These are phyloP conservation scores for Caulochytrium protostelioides DNA, from an alignment of 371 early-diverging fungal genomes.

Conservation along the genomic window DNA sequence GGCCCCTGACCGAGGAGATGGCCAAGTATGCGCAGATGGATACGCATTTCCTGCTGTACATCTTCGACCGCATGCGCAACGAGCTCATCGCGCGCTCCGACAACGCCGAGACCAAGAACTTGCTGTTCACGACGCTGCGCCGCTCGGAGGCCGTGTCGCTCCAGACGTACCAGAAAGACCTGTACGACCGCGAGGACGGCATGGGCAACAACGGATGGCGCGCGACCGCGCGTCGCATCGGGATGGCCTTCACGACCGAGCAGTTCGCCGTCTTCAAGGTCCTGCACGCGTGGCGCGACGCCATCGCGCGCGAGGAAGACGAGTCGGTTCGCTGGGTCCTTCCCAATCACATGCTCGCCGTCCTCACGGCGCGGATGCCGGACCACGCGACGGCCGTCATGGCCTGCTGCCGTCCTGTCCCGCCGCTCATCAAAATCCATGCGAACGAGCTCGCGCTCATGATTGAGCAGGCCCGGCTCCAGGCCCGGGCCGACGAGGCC, in stretches of 20 bases:
- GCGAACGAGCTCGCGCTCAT: slow-evolving; percentile 47
- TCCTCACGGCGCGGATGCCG: slow-evolving; percentile 56
- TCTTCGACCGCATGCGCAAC: slow-evolving; percentile 75
- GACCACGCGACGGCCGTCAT: slow-evolving; percentile 41
- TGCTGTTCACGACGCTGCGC: slow-evolving; percentile 39
- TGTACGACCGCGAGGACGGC: slow-evolving; percentile 53
- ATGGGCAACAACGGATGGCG: slow-evolving; percentile 57
- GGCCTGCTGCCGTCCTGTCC: slow-evolving; percentile 59
- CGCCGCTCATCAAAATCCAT: slow-evolving; percentile 61
- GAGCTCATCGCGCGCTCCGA: slow-evolving; percentile 25
- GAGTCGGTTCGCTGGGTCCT: slow-evolving; percentile 68
- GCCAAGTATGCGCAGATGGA: slow-evolving; percentile 76
- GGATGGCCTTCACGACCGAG: slow-evolving; percentile 31
- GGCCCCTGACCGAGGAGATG: slow-evolving; percentile 84
- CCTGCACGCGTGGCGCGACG: slow-evolving; percentile 79
- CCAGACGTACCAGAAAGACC: slow-evolving; percentile 45
- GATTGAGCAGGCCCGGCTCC: slow-evolving; percentile 23
- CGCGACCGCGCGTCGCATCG: slow-evolving; percentile 36
- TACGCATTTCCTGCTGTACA: slow-evolving; percentile 84
- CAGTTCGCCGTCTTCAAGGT: slow-evolving; percentile 60
- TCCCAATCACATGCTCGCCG: slow-evolving; percentile 70
- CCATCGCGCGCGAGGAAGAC: slow-evolving; percentile 69
- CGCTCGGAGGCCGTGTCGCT: slow-evolving; percentile 46
- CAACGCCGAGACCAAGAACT: slow-evolving; percentile 32
- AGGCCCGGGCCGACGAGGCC: slow-evolving; percentile 2